A percentile compares a stretch with the other conserved stretches of the same genome.
Evolutionary conservation across 1,284 basidiomycete species (phyloP).

Genomic region (Peniophora sp.): DNA sequence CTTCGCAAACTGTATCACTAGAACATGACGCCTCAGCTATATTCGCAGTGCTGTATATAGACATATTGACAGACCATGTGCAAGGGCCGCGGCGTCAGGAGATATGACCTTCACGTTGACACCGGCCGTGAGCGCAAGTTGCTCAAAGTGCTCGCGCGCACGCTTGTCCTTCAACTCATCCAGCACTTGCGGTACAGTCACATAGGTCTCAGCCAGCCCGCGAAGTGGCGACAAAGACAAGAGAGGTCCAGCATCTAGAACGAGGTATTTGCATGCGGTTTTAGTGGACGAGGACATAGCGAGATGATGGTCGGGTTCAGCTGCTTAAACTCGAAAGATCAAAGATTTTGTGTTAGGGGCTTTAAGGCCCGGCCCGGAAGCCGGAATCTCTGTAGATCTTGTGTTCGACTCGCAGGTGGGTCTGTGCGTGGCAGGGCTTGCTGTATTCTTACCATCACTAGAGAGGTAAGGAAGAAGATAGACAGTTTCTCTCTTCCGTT

Average conservation of each 20-base stretch:
- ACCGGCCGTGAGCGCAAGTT: constrained; percentile 64
- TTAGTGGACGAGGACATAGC: constrained; percentile 14
- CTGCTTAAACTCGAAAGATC: too few species aligned
- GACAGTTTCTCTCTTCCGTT: too few species aligned
- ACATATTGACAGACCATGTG: constrained; percentile 57
- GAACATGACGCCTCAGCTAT: constrained; percentile 1
- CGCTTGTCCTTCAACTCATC: constrained; percentile 83
- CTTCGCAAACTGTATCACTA: constrained; percentile 88
- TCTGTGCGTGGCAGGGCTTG: too few species aligned
- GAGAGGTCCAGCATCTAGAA: constrained; percentile 89
- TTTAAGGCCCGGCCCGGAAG: too few species aligned
- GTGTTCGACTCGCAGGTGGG: too few species aligned
- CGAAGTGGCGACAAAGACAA: constrained; percentile 81
- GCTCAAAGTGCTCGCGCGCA: constrained; percentile 80
- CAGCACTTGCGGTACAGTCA: constrained; percentile 86
- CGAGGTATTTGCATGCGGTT: constrained; percentile 65
- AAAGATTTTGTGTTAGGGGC: too few species aligned
- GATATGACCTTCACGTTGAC: constrained; percentile 69
- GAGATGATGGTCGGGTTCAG: neutral
- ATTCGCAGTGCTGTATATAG: neutral
- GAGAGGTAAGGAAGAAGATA: too few species aligned
- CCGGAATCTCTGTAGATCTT: too few species aligned
- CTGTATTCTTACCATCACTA: too few species aligned
- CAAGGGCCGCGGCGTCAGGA: constrained; percentile 67
- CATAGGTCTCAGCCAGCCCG: constrained; percentile 74